Base-by-base conservation (phyloP, 805 yeast species). In the Yamadazyma sp. region DNA sequence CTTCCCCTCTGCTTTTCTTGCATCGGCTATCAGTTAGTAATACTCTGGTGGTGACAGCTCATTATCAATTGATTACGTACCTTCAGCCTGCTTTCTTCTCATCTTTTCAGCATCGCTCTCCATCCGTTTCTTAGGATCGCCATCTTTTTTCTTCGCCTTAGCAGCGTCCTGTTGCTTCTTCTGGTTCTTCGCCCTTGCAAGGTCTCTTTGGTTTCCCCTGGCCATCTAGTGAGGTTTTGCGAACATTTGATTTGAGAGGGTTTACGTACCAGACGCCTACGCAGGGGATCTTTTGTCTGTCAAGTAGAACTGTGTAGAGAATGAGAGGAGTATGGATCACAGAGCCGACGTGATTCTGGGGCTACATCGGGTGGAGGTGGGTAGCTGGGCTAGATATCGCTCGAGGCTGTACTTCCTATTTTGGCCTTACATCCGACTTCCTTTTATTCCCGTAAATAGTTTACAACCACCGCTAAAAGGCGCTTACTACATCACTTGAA, bases 201-300 rank as follows among this genome's bases (percentile, higher is more conserved):
- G 75, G 27, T 91, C 99, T 62, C 99, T 78, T 66, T 93, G 98
- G 62, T 91, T 93, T 21, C 99, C 99, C 70, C 99, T 78, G 37
- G 96, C 82, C 97, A 91, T 90, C 37, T 23, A 48, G 36, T 5
- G 2, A 7, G 20, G 25, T 11, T 12, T 15, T 27, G 22, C 22
- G 27, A 21, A 11, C 13, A 26, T 14, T 32, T 13, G 21, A n/a
- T 13, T 26, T n/a, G 12, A 8, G 11, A 8, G 24, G 11, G 24
- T 21, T 21, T 11, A 12, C 28, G 8, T 26, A 10, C 14, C 9
- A 12, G 14, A 12, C 28, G 11, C 8, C 28, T 26, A 13, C 13
- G 11, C 13, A 7, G 9, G 13, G 11, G 8, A 12, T 7, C 28
- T 12, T 8, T 8, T 26, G 9, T 10, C 28, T 12, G n/a, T n/a